phyloP scores from a whole-genome alignment of 202 grass and related monocot genomes.

The Brachypodium distachyon region DNA sequence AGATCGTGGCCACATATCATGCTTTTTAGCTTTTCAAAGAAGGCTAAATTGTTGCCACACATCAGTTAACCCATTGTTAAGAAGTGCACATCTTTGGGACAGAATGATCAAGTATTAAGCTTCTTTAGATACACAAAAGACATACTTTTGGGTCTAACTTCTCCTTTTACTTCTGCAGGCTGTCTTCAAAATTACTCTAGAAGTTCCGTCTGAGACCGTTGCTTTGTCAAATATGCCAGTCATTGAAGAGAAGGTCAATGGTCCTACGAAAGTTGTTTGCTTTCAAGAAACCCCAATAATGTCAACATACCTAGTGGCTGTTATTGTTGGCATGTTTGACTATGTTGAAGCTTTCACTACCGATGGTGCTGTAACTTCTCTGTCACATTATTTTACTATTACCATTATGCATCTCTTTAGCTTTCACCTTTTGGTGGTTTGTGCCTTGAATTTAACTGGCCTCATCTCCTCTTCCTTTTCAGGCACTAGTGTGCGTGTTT shows the following conservation, averaged over 20 bases:
- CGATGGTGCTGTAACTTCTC: constrained; percentile 58
- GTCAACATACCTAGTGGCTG: constrained; percentile 90
- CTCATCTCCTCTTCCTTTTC: not conserved
- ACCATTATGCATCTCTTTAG: not conserved
- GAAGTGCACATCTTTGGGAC: not conserved
- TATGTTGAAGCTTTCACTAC: constrained; percentile 65
- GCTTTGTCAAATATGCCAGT: constrained; percentile 98
- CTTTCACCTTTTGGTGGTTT: constrained; percentile 10
- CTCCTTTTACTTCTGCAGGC: constrained; percentile 36
- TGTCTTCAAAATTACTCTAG: constrained; percentile 90
- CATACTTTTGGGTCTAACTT: constrained; percentile 6
- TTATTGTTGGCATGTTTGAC: constrained; percentile 89
- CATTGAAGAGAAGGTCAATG: constrained; percentile 79
- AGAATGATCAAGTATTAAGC: constrained; percentile 2
- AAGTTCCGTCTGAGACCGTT: constrained; percentile 65
- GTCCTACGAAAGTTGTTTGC: constrained; percentile 54
- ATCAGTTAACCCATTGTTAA: not conserved
- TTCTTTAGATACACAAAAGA: not conserved
- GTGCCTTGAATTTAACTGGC: not conserved
- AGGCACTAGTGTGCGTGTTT: constrained; percentile 83
- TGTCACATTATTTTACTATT: constrained; percentile 19
- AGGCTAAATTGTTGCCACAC: not conserved
- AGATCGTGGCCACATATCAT: too few relatives aligned
- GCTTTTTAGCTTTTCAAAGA: not conserved
- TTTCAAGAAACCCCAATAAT: constrained; percentile 94